These are phyloP conservation scores for Colletotrichum phormii DNA, from an alignment of 2,329 filamentous ascomycete genomes.

Conservation along the genomic window DNA sequence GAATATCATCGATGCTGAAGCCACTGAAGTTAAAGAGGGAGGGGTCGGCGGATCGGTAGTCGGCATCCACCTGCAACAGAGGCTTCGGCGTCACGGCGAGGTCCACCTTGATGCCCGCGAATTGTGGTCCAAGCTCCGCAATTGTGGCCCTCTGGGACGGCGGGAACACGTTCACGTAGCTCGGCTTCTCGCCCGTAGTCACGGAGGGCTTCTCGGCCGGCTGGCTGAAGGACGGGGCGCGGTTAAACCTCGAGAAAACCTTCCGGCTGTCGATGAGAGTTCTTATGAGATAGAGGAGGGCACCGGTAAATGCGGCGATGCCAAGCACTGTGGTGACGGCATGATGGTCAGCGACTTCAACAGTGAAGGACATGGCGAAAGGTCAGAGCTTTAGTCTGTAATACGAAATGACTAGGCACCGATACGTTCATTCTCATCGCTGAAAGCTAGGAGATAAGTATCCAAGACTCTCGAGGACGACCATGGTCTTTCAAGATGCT, in stretches of 20 bases:
- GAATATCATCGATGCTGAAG: conserved; percentile 77
- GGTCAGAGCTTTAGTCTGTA: not conserved
- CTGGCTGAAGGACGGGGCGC: conserved; percentile 8
- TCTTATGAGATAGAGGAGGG: conserved; percentile 14
- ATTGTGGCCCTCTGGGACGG: conserved; percentile 41
- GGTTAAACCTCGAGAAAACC: not conserved
- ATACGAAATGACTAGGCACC: not conserved
- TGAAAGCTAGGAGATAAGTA: conserved; percentile 3
- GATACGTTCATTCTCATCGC: not conserved
- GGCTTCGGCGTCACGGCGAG: conserved; percentile 36
- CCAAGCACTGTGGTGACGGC: not conserved
- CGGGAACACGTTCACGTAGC: conserved; percentile 44
- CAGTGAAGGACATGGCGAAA: conserved; percentile 6
- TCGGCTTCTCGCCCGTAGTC: not conserved
- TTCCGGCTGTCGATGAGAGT: conserved; percentile 3
- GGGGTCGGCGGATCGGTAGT: conserved; percentile 47
- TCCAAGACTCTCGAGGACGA: not conserved
- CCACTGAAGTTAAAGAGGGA: conserved; percentile 72
- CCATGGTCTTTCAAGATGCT: conserved; percentile 6
- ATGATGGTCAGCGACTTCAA: not conserved
- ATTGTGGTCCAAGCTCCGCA: conserved; percentile 18
- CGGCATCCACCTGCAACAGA: conserved; percentile 47
- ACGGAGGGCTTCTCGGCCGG: not conserved
- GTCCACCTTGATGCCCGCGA: conserved; percentile 15
- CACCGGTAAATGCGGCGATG: conserved; percentile 1